Evolutionary conservation across 805 yeast species (phyloP).

Genomic region (Clavispora santaluciae): DNA sequence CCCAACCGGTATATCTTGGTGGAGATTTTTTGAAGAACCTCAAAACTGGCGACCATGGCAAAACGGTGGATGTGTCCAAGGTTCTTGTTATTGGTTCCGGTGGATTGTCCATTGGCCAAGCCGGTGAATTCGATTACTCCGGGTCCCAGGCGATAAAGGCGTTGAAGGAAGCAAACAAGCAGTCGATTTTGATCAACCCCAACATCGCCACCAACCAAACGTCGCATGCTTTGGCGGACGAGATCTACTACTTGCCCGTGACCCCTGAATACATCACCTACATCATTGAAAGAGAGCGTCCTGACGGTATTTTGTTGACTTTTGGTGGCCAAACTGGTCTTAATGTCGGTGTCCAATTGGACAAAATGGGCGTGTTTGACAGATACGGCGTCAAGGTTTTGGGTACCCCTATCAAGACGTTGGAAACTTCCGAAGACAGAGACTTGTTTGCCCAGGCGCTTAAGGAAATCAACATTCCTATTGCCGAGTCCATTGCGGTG

Average conservation of each 20-base stretch:
- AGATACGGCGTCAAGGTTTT: constrained; percentile 89
- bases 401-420: constrained; percentile 95
- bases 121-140: constrained; percentile 98
- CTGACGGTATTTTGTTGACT: constrained; percentile 92
- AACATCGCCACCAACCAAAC: constrained; percentile 97
- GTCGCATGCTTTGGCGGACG: constrained; percentile 91
- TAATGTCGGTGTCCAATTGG: constrained; percentile 92
- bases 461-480: constrained; percentile 91
- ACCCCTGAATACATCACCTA: constrained; percentile 95
- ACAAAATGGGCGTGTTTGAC: constrained; percentile 90
- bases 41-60: constrained; percentile 55
- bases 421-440: constrained; percentile 96
- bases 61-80: constrained; percentile 76
- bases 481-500: constrained; percentile 95
- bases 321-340: constrained; percentile 99
- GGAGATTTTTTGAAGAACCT: constrained; percentile 55
- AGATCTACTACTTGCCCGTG: constrained; percentile 91
- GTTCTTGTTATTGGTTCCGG: constrained; percentile 96
- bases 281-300: constrained; percentile 92
- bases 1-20: constrained; percentile 49
- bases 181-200: constrained; percentile 86
- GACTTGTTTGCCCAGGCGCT: constrained; percentile 93
- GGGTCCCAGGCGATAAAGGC: constrained; percentile 99
- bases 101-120: constrained; percentile 96
- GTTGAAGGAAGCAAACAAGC: constrained; percentile 80